These are phyloP conservation scores for Psilocybe azurescens DNA, from an alignment of 768 basidiomycete genomes.

Conservation along the genomic window DNA sequence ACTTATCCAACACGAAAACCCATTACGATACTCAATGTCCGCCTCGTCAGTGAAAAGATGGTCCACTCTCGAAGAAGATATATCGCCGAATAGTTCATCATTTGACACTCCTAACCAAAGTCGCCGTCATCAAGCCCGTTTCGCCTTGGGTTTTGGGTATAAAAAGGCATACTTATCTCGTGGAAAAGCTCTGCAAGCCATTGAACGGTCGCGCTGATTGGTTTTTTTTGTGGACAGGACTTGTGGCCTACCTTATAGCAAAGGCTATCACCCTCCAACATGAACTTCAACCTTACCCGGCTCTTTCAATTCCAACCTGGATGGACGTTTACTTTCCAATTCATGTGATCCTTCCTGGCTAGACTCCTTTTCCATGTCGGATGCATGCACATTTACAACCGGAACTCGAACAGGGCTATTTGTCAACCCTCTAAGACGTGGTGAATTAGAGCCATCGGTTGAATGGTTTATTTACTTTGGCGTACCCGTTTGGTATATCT, in stretches of 20 bases:
- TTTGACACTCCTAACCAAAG: neutral
- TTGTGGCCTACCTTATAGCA: slow-evolving; percentile 5
- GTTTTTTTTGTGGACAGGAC: slow-evolving; percentile 8
- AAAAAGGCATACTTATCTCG: neutral
- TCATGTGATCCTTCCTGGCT: neutral
- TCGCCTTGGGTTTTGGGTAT: slow-evolving; percentile 8
- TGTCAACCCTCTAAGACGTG: neutral
- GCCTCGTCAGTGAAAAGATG: neutral
- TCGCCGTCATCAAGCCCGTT: neutral
- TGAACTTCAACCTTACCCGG: neutral
- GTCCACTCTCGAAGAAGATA: neutral
- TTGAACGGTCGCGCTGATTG: slow-evolving; percentile 3
- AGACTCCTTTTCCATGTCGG: neutral
- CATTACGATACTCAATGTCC: neutral
- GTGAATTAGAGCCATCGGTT: neutral
- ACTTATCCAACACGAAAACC: neutral
- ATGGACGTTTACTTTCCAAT: neutral
- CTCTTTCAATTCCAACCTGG: neutral
- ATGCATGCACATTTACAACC: neutral
- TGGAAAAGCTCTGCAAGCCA: neutral
- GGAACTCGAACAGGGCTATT: neutral
- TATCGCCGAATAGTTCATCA: neutral
- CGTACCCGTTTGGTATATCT: neutral
- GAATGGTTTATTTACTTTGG: neutral
- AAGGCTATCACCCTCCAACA: neutral